A percentile compares a stretch with the other conserved stretches of the same genome.
Conservation (phyloP, 305 asterid species). For the Fraxinus albicans region DNA sequence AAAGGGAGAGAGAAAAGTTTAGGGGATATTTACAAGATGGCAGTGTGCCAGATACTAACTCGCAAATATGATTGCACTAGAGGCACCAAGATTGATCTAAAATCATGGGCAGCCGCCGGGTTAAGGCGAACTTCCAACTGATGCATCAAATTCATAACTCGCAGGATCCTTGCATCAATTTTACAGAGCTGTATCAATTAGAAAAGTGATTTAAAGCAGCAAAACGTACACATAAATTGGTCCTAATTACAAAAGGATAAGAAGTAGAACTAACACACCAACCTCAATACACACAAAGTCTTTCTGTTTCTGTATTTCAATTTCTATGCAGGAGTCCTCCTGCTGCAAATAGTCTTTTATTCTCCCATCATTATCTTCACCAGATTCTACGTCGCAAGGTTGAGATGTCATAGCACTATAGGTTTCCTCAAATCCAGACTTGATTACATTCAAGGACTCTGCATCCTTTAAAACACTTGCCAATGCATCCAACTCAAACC, state of each 20-base stretch:
- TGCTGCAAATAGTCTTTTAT: conserved; percentile 68
- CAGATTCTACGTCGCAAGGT: conserved; percentile 72
- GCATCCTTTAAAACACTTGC: conserved; percentile 86
- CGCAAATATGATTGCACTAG: conserved; percentile 74
- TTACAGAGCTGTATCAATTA: conserved; percentile 75
- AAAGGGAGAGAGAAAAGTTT: conserved; percentile 19
- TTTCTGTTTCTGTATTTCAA: conserved; percentile 85
- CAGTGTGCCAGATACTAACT: conserved; percentile 44
- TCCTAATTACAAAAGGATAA: conserved; percentile 4
- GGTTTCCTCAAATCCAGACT: conserved; percentile 74
- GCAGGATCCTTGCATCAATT: conserved; percentile 79
- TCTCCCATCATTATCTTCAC: conserved; percentile 80
- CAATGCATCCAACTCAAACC: conserved; percentile 84
- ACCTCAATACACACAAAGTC: conserved; percentile 87
- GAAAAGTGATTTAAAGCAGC: conserved; percentile 34
- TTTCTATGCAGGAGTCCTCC: conserved; percentile 86
- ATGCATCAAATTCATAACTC: conserved; percentile 61
- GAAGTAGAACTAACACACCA: conserved; percentile 27
- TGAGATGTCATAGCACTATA: conserved; percentile 61
- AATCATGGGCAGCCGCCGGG: conserved; percentile 67
- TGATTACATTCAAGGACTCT: conserved; percentile 64
- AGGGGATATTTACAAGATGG: conserved; percentile 1
- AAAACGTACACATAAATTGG: conserved; percentile 11
- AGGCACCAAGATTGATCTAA: conserved; percentile 64
- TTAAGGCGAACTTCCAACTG: conserved; percentile 73